phyloP scores from a whole-genome alignment of 1,139 yeast genomes.

The Magnusiomyces tetraspermus region DNA sequence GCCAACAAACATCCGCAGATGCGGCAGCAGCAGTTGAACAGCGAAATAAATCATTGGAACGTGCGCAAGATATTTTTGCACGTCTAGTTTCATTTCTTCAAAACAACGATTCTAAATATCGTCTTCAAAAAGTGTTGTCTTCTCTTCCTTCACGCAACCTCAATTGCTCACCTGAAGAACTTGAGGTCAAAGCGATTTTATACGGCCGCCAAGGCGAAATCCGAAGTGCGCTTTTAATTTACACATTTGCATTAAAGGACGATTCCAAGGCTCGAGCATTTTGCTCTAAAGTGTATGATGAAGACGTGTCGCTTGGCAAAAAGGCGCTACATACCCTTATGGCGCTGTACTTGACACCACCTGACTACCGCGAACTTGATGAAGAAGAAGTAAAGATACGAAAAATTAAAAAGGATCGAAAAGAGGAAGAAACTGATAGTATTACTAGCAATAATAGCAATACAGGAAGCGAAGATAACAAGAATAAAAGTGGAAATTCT shows the following conservation, averaged over 20 bases:
- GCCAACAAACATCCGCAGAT: not conserved
- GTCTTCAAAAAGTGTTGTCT: constrained; percentile 30
- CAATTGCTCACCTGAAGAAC: constrained; percentile 19
- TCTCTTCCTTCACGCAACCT: constrained; percentile 23
- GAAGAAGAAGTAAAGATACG: constrained; percentile 13
- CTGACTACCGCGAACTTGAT: constrained; percentile 15
- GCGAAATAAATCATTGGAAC: not conserved
- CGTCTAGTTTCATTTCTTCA: constrained; percentile 25
- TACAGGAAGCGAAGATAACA: not conserved
- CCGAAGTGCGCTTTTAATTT: constrained; percentile 53
- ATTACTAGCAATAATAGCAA: not conserved
- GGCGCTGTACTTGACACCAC: constrained; percentile 26
- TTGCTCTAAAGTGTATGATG: constrained; percentile 45
- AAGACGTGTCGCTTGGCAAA: constrained; percentile 36
- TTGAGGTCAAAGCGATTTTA: constrained; percentile 47
- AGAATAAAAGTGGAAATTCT: not conserved
- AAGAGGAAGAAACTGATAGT: not conserved
- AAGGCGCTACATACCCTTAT: constrained; percentile 31
- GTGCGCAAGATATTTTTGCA: not conserved
- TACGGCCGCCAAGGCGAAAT: constrained; percentile 54
- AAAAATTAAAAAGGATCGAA: not conserved
- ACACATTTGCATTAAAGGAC: constrained; percentile 51
- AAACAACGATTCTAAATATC: constrained; percentile 25
- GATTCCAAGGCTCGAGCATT: constrained; percentile 47
- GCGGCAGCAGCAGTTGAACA: not conserved